A percentile compares a stretch with the other conserved stretches of the same genome.
Evolutionary conservation across 345 rosid genomes (phyloP).

Genomic region (Ceriops decandra): DNA sequence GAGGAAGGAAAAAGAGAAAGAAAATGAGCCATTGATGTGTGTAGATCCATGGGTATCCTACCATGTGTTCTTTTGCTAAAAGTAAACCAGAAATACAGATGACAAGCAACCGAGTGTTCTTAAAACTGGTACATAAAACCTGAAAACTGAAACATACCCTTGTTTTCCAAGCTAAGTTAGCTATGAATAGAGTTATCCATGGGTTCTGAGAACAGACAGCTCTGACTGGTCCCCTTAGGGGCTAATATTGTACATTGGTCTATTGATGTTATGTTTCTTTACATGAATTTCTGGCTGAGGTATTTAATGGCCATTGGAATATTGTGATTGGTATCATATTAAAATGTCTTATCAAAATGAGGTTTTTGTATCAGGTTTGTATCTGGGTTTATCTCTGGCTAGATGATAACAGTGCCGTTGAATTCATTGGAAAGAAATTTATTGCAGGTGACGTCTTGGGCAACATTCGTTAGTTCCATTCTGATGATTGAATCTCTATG

Average conservation of each 20-base stretch:
- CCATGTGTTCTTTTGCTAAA: no score
- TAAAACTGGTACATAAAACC: no score
- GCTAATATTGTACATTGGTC: not conserved
- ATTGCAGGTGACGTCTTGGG: constrained; percentile 59
- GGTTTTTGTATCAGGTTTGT: constrained; percentile 53
- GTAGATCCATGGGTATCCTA: no score
- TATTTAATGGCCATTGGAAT: no score
- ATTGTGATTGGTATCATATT: not conserved
- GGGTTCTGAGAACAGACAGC: not conserved
- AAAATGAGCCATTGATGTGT: no score
- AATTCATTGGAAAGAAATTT: constrained; percentile 75
- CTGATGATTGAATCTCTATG: constrained; percentile 4
- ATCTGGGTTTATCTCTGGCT: constrained; percentile 87
- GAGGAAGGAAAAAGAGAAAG: no score
- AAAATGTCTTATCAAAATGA: constrained; percentile 17
- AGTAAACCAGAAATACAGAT: no score
- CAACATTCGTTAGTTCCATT: constrained; percentile 8
- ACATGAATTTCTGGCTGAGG: no score
- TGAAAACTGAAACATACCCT: no score
- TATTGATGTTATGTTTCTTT: not conserved
- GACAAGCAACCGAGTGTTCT: no score
- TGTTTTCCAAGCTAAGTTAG: not conserved
- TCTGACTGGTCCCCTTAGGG: not conserved
- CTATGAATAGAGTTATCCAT: not conserved
- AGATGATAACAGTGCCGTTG: constrained; percentile 65